These are phyloP conservation scores for Boletus fagicola DNA, from an alignment of 768 basidiomycete species.

Conservation along the genomic window DNA sequence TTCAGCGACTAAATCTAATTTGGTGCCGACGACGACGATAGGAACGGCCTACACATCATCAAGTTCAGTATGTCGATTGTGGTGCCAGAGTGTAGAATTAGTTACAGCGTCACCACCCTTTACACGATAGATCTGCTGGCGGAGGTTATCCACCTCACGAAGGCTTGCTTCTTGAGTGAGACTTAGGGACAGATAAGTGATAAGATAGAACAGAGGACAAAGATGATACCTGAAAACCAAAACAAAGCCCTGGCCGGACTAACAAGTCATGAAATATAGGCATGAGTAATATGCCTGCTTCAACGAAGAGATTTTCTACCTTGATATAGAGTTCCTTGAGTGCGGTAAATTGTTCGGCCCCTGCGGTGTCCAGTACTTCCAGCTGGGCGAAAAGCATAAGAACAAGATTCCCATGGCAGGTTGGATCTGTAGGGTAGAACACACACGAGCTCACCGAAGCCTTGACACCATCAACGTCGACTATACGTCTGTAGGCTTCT, in stretches of 20 bases:
- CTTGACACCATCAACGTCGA: conserved; percentile 64
- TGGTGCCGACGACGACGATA: conserved; percentile 85
- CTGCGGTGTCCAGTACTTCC: conserved; percentile 80
- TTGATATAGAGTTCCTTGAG: conserved; percentile 82
- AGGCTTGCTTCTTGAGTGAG: conserved; percentile 80
- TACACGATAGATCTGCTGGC: conserved; percentile 78
- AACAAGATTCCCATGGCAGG: conserved; percentile 4
- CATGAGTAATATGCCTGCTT: not conserved
- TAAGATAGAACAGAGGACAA: not conserved
- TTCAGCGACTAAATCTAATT: conserved; percentile 77
- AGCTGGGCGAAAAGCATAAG: conserved; percentile 45
- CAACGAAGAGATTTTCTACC: conserved; percentile 35
- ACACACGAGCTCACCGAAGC: conserved; percentile 49
- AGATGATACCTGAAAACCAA: conserved; percentile 70
- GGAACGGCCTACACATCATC: conserved; percentile 52
- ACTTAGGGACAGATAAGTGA: conserved; percentile 37
- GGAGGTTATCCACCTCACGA: conserved; percentile 74
- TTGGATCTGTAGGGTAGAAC: conserved; percentile 6
- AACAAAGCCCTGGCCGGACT: conserved; percentile 78
- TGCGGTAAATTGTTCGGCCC: conserved; percentile 81
- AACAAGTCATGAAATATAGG: not conserved
- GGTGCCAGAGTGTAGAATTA: conserved; percentile 3
- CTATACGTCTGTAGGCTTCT: conserved; percentile 71
- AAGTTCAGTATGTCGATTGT: conserved; percentile 3
- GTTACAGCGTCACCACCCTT: conserved; percentile 67